Evolutionary conservation across 2,329 filamentous ascomycete genomes (phyloP), one percentile per base, ranked within the genome.

Genomic region (Aspergillus fumigatiaffinis): DNA sequence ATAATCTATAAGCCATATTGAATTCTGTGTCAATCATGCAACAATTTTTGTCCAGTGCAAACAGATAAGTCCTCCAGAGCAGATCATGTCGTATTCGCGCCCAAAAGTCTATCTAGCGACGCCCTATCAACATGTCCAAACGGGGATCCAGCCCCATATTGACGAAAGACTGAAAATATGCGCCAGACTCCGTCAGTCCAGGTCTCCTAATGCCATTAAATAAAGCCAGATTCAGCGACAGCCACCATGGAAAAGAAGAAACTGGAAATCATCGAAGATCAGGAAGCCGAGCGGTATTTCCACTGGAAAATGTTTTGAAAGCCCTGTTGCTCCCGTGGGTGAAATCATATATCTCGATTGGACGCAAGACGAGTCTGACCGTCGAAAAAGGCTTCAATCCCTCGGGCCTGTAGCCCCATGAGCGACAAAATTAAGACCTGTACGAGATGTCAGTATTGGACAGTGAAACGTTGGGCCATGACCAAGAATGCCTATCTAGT

Each of bases 391-490:
- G 56, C 55, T 54, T 64, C 62, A 44, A 64, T 56, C 3, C 55
- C 52, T 44, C 63, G 61, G 21, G 47, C 54, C 8, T 64, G 47
- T 1, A 54, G 10, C 12, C 60, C 60, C 58, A 63, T 60, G 38
- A 63, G 54, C 3, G 63, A 65, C 41, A 64, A 51, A 12, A 63
- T 25, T 14, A 64, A 46, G 6, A 65, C 56, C 56, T 63, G 41
- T 42, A 49, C 29, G 17, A 51, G 28, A 44, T 51, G 29, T 58
- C 12, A 60, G 55, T 47, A 21, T 29, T 20, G 12, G 38, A 53
- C 4, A 44, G 41, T 41, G 48, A 51, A 21, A 51, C 5, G 21
- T n/a, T 38, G 6, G 32, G 38, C 25, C 28, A 52, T 17, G 8
- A 20, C 50, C 14, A 28, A 25, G 38, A 32, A 49, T 23, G 32